These are phyloP conservation scores for Globisporangium okanoganense DNA, from an alignment of 352 stramenopile species.

Conservation along the genomic window DNA sequence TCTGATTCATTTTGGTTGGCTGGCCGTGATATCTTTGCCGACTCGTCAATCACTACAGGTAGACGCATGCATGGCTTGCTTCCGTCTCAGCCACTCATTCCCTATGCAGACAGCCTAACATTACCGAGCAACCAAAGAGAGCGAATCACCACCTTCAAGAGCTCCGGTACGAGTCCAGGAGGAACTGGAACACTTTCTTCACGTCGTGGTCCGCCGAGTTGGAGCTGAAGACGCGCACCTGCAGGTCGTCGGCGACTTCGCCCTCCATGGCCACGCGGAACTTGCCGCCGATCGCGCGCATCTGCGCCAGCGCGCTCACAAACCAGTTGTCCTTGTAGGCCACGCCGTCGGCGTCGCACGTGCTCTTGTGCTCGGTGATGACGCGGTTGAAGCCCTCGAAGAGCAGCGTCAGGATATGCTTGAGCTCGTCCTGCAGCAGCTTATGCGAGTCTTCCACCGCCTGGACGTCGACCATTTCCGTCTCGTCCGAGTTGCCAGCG, in stretches of 20 bases:
- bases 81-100: too few relatives aligned
- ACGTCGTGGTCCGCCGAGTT: conserved; percentile 58
- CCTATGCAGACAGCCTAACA: too few relatives aligned
- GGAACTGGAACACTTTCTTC: conserved; percentile 69
- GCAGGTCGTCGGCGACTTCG: conserved; percentile 44
- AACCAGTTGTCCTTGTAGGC: conserved; percentile 84
- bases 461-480: conserved; percentile 46
- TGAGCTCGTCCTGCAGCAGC: conserved; percentile 42
- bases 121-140: neutral
- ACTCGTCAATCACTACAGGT: neutral
- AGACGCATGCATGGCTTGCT: too few relatives aligned
- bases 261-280: conserved; percentile 54
- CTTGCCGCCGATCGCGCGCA: conserved; percentile 58
- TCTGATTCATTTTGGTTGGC: neutral
- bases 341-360: conserved; percentile 67
- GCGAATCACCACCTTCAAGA: neutral
- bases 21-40: neutral
- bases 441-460: conserved; percentile 37
- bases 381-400: conserved; percentile 73
- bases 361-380: conserved; percentile 70
- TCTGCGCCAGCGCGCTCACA: conserved; percentile 58
- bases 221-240: conserved; percentile 48
- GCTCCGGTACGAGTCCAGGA: conserved; percentile 70
- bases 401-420: conserved; percentile 45
- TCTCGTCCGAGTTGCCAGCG: conserved; percentile 23